phyloP scores from a whole-genome alignment of 1,139 yeast genomes.

The Sugiyamaella xylanicola region DNA sequence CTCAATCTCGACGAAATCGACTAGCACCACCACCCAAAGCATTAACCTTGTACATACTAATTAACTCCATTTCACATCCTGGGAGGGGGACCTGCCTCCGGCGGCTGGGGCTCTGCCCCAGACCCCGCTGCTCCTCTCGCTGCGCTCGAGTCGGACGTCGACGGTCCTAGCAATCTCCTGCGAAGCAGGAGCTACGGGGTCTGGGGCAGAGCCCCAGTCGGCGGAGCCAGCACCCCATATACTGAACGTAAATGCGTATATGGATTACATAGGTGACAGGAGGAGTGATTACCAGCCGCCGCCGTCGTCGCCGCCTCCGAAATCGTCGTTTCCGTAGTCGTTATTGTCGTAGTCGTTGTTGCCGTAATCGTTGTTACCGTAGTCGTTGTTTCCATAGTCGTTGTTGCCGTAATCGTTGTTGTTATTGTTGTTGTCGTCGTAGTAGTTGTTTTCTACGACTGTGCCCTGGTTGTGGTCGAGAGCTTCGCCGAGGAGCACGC shows the following conservation, averaged over 20 bases:
- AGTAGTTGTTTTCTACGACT: conserved; percentile 40
- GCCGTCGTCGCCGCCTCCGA: conserved; percentile 18
- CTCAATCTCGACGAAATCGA: conserved; percentile 21
- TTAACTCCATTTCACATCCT: background rate
- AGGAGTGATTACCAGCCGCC: conserved; percentile 12
- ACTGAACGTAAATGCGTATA: background rate
- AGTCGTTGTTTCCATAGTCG: conserved; percentile 23
- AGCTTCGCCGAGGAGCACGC: conserved; percentile 58
- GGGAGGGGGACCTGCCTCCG: background rate
- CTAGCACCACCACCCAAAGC: background rate
- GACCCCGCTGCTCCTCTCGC: background rate
- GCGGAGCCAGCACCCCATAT: background rate
- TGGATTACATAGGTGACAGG: background rate
- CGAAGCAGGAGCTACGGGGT: conserved; percentile 1
- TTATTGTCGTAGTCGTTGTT: conserved; percentile 27
- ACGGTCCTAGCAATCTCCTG: background rate
- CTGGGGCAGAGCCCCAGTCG: conserved; percentile 4
- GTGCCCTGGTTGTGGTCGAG: conserved; percentile 36
- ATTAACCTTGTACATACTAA: background rate
- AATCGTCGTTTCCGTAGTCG: conserved; percentile 18
- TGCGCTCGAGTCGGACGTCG: background rate
- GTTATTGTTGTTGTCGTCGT: conserved; percentile 30
- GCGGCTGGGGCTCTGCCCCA: background rate
- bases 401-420: conserved; percentile 27
- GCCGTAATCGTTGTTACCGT: conserved; percentile 1